phyloP scores from a whole-genome alignment of 1,139 yeast species.

The Yamadazyma diddensiae region DNA sequence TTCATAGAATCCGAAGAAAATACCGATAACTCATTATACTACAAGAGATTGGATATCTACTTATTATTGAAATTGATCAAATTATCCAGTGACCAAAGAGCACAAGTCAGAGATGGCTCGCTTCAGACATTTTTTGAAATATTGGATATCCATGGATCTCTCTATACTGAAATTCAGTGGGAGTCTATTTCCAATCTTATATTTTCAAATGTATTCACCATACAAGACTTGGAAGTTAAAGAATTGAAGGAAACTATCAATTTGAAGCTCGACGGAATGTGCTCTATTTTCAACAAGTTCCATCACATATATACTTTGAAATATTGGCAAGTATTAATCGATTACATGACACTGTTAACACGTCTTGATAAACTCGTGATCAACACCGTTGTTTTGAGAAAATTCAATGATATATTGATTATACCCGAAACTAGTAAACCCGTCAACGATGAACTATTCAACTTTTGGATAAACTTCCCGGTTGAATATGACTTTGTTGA shows the following conservation, averaged over 20 bases:
- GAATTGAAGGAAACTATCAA: slow-evolving; percentile 59
- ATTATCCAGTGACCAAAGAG: slow-evolving; percentile 61
- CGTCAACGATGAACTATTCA: slow-evolving; percentile 45
- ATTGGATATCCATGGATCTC: slow-evolving; percentile 70
- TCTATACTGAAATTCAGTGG: slow-evolving; percentile 51
- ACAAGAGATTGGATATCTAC: slow-evolving; percentile 55
- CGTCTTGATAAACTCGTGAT: slow-evolving; percentile 44
- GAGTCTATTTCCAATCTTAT: slow-evolving; percentile 50
- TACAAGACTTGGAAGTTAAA: slow-evolving; percentile 18
- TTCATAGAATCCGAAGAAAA: slow-evolving; percentile 10
- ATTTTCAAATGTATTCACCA: slow-evolving; percentile 30
- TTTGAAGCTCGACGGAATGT: slow-evolving; percentile 58
- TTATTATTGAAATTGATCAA: slow-evolving; percentile 59
- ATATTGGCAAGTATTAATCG: slow-evolving; percentile 54
- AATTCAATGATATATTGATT: slow-evolving; percentile 46
- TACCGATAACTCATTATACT: slow-evolving; percentile 9
- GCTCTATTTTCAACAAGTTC: slow-evolving; percentile 47
- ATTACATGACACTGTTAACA: slow-evolving; percentile 41
- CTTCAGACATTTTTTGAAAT: slow-evolving; percentile 84
- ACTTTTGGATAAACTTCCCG: slow-evolving; percentile 62
- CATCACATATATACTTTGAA: slow-evolving; percentile 13
- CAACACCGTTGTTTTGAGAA: slow-evolving; percentile 49
- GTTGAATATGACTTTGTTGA: slow-evolving; percentile 57
- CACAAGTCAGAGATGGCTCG: slow-evolving; percentile 86
- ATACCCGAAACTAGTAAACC: slow-evolving; percentile 10